A percentile compares a stretch with the other conserved stretches of the same genome.
phyloP scores from a whole-genome alignment of 441 rosid genomes.

The Breynia disticha region DNA sequence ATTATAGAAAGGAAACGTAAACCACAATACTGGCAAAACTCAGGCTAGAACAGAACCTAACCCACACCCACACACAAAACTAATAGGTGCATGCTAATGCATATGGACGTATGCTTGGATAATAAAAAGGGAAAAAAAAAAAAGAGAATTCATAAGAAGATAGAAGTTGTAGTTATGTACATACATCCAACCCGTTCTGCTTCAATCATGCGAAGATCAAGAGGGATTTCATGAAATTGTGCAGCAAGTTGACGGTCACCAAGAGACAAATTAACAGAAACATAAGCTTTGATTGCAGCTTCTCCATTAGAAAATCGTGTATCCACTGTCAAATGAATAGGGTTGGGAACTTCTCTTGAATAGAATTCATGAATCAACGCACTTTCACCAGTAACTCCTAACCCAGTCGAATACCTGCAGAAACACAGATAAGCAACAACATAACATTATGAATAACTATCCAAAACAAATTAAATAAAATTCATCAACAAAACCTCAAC shows the following conservation, averaged over 20 bases:
- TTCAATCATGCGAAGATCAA: conserved; percentile 86
- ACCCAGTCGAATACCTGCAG: conserved; percentile 84
- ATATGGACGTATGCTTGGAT: background rate
- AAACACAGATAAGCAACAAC: conserved; percentile 6
- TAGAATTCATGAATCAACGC: conserved; percentile 89
- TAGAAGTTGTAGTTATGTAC: conserved; percentile 15
- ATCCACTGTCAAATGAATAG: conserved; percentile 78
- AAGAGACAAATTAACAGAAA: conserved; percentile 61
- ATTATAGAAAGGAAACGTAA: too few species aligned
- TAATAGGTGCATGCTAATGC: background rate
- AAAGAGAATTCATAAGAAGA: background rate
- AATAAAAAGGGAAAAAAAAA: background rate
- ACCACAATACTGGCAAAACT: too few species aligned
- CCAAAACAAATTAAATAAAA: too few species aligned
- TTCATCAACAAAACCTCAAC: too few species aligned
- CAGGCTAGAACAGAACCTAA: too few species aligned
- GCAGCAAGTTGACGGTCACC: conserved; percentile 84
- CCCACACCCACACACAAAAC: too few species aligned
- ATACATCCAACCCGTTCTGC: conserved; percentile 91
- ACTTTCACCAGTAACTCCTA: conserved; percentile 85
- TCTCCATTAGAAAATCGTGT: conserved; percentile 72
- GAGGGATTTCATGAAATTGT: conserved; percentile 88
- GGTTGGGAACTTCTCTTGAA: conserved; percentile 76
- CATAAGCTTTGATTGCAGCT: conserved; percentile 71
- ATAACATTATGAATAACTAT: background rate